Evolutionary conservation across 768 basidiomycete species (phyloP), one percentile per base, ranked within the genome.

Genomic region (Lyophyllum atratum): DNA sequence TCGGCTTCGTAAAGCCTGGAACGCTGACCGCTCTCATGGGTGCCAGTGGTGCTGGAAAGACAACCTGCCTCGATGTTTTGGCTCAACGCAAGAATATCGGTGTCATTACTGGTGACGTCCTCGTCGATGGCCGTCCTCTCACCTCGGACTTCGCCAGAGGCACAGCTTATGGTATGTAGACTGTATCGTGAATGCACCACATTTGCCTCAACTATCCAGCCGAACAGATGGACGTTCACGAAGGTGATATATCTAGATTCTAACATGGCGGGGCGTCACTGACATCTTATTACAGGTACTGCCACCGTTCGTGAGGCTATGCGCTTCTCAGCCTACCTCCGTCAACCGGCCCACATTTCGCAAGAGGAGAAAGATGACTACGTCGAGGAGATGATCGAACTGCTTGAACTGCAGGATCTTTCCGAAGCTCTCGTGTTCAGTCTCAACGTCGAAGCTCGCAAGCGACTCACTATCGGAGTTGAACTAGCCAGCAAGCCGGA

Each of bases 11-110:
- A 42, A 88, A 87, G 63, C 93, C 93, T 10, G 93, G 92, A 2
- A 92, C 86, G n/a, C 70, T 94, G 59, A 93, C 93, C 0, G 93
- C 92, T 1, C 78, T 95, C 10, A 93, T 95, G 92, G 93, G 93
- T 58, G 88, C 88, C 14, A 87, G 86, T 56, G 90, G 90, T 51
- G 90, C 90, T 42, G 88, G 86, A 73, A 90, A 83, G 77, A 93
- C 86, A 28, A 95, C 86, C 11, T 92, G 81, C 70, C 82, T 86
- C 29, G 86, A 86, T 72, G 93, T 84, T 55, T 75, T 89, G 19
- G 89, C 89, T 9, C 86, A 89, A 52, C 76, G 89, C 48, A 86
- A 88, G 68, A 88, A 84, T 52, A 85, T 87, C 34, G 89, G 89
- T 65, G 78, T 90, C 21, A 72, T 91, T 39, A 56, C 76, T 29